These are phyloP conservation scores for Seminavis robusta DNA, from an alignment of 108 stramenopile genomes.

Conservation along the genomic window DNA sequence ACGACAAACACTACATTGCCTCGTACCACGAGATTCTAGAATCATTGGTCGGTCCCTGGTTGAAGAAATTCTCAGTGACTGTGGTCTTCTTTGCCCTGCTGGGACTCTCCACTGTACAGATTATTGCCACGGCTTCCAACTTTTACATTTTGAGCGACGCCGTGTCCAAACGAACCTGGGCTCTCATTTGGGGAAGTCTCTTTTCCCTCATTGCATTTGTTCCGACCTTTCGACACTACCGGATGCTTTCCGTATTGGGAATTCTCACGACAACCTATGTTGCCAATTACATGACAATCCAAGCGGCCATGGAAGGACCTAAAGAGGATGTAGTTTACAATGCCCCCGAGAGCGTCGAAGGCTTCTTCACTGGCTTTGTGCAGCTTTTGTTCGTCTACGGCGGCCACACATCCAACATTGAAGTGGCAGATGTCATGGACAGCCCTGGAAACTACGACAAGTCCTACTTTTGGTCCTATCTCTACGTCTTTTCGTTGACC, in stretches of 20 bases:
- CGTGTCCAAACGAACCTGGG: slow-evolving; percentile 10
- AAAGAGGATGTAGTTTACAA: slow-evolving; percentile 8
- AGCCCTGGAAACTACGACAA: slow-evolving; percentile 13
- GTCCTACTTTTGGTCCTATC: slow-evolving; percentile 14
- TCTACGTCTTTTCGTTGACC: slow-evolving; percentile 17
- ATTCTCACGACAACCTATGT: slow-evolving; percentile 15
- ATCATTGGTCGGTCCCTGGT: not conserved
- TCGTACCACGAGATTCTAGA: slow-evolving; percentile 19
- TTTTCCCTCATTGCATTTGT: slow-evolving; percentile 13
- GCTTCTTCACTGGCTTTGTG: slow-evolving; percentile 12
- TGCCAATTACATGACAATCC: slow-evolving; percentile 11
- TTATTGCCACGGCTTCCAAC: slow-evolving; percentile 18
- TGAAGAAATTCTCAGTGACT: not conserved
- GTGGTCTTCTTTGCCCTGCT: slow-evolving; percentile 14
- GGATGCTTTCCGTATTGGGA: slow-evolving; percentile 8
- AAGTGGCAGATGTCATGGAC: slow-evolving; percentile 26
- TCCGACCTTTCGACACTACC: slow-evolving; percentile 22
- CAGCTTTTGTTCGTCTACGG: slow-evolving; percentile 14
- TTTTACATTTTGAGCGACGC: slow-evolving; percentile 1
- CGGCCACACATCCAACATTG: slow-evolving; percentile 21
- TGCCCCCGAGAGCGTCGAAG: slow-evolving; percentile 1
- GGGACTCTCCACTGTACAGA: slow-evolving; percentile 14
- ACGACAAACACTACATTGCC: slow-evolving; percentile 10
- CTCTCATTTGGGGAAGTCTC: slow-evolving; percentile 4
- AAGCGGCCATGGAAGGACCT: not conserved